Percentiles rank a stretch among this genome's conserved stretches.
phyloP scores from a whole-genome alignment of 305 asterid genomes.

The Fraxinus xanthoxyloides region DNA sequence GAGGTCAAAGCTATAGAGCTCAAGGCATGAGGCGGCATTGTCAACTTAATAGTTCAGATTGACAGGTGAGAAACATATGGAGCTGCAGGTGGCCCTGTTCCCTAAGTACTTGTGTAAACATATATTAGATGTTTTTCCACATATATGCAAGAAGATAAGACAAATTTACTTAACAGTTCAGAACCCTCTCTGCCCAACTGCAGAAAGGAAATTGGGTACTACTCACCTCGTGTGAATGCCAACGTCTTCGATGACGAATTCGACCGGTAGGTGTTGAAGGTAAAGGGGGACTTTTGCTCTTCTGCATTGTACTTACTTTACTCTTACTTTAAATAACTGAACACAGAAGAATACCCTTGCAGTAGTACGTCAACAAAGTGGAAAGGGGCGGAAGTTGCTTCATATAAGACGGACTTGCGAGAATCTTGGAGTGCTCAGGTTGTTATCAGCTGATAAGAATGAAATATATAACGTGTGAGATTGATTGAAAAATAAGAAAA shows the following conservation, averaged over 20 bases:
- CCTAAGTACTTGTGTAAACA: not conserved
- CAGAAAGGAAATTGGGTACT: conserved; percentile 8
- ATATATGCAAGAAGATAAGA: not conserved
- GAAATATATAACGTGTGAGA: not conserved
- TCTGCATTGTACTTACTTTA: conserved; percentile 31
- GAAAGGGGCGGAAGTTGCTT: not conserved
- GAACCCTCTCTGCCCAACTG: not conserved
- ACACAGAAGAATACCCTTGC: conserved; percentile 23
- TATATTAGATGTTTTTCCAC: not conserved
- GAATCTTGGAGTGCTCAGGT: not conserved
- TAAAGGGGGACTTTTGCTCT: conserved; percentile 41
- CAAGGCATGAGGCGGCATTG: not conserved
- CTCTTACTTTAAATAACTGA: conserved; percentile 7
- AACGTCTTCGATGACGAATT: conserved; percentile 47
- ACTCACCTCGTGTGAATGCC: conserved; percentile 51
- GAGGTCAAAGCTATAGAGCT: not conserved
- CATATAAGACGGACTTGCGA: not conserved
- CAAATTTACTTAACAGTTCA: not conserved
- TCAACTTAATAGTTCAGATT: not conserved
- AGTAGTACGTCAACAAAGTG: not conserved
- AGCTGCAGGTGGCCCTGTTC: not conserved
- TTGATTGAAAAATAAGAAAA: not conserved
- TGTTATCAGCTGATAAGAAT: not conserved
- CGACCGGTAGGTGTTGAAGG: conserved; percentile 52
- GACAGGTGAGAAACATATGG: not conserved